Base-by-base conservation (phyloP, 805 yeast genomes). In the Kuraishia borneana region DNA sequence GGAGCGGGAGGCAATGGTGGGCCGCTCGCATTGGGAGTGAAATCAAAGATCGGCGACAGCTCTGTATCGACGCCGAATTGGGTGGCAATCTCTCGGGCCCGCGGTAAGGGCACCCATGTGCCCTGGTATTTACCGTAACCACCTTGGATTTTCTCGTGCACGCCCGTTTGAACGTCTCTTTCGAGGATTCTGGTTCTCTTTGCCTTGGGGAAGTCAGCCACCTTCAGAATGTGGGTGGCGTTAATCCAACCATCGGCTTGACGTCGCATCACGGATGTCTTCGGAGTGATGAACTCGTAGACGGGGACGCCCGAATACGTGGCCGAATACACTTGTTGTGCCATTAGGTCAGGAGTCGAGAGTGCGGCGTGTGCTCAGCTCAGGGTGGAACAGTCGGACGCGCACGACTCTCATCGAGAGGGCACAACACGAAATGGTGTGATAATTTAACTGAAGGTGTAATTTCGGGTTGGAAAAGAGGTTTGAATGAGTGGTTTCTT, bases 111-210 rank as follows among this genome's bases (percentile, higher is more conserved):
- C 6, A 88, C 88, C 96, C 96, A 88, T 2, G 96, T 88, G 13
- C 96, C 96, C 56, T 89, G 97, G 56, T 87, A 89, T 50, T 88
- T 79, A 35, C 97, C 97, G 53, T 87, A 88, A 2, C 97, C 97
- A 41, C 97, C 97, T 56, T 88, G 97, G 17, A 88, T 85, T 54
- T 89, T 89, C 48, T 88, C 96, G 53, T 88, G 96, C 14, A 65
- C 58, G 4, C 94, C 95, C 28, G 70, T 71, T 50, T 89, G 96
- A n/a, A 89, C 95, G 42, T 88, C 96, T 47, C 81, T 76, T 53
- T 88, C 97, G 45, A 88, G 67, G 41, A 88, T 85, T 46, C 94
- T 78, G 14, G 96, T 88, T 44, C 97, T 63, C 54, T 83, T 85
- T 1, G 96, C 95, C 57, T 88, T 88, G 40, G 96, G 94, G 54